phyloP scores from a whole-genome alignment of 1,139 yeast species.

The Taiozyma sp. region DNA sequence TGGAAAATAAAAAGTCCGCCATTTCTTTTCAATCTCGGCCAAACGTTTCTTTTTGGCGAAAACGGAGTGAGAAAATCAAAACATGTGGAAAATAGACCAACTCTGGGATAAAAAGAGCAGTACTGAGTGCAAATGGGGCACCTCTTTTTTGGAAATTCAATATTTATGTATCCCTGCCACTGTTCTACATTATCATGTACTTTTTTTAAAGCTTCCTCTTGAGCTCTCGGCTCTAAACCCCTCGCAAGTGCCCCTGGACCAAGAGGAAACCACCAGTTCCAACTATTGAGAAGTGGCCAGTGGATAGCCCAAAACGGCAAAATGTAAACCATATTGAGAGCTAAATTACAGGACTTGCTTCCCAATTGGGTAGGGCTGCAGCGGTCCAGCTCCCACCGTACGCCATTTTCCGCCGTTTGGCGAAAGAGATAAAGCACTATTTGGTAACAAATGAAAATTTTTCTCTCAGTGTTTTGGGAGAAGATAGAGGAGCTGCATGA shows the following conservation, averaged over 20 bases:
- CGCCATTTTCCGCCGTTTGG: neutral
- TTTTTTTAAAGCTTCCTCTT: neutral
- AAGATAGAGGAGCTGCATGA: neutral
- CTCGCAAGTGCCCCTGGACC: neutral
- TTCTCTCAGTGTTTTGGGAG: neutral
- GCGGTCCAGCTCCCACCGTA: neutral
- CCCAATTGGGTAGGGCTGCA: neutral
- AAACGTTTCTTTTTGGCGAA: neutral
- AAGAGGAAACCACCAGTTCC: neutral
- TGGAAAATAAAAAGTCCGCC: neutral
- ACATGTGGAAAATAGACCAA: neutral
- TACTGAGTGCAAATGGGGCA: neutral
- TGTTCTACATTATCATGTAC: neutral
- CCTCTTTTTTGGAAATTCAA: neutral
- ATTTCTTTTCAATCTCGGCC: neutral
- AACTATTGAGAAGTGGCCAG: neutral
- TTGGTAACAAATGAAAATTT: neutral
- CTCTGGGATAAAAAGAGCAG: neutral
- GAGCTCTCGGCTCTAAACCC: neutral
- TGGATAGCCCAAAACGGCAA: neutral
- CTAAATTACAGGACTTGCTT: neutral
- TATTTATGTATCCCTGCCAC: neutral
- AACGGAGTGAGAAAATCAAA: neutral
- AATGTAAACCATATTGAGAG: neutral
- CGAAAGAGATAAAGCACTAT: neutral